These are phyloP conservation scores for Cercospora sesami DNA, from an alignment of 2,329 filamentous ascomycete species.

Conservation along the genomic window DNA sequence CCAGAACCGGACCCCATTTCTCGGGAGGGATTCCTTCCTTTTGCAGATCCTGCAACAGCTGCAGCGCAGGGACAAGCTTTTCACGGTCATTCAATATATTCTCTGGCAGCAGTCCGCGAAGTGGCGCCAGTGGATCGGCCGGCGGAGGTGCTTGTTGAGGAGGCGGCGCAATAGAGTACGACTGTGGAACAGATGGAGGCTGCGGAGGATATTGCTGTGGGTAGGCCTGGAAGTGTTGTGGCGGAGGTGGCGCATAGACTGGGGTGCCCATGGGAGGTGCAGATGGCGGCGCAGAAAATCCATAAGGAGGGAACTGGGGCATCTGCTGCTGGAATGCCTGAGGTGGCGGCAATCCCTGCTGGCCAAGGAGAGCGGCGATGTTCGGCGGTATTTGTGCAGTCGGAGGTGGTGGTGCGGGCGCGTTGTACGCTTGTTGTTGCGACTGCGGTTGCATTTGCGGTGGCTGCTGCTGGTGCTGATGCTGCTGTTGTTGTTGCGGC, in stretches of 20 bases:
- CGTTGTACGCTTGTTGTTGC: slow-evolving; percentile 16
- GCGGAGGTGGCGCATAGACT: slow-evolving; percentile 25
- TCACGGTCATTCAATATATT: slow-evolving; percentile 41
- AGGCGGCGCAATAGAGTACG: slow-evolving; percentile 52
- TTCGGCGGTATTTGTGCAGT: slow-evolving; percentile 30
- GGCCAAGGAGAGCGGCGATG: slow-evolving; percentile 33
- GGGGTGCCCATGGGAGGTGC: slow-evolving; percentile 21
- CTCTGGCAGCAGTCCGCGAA: slow-evolving; percentile 39
- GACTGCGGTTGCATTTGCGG: slow-evolving; percentile 28
- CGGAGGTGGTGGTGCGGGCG: slow-evolving; percentile 26
- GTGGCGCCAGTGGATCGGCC: slow-evolving; percentile 34
- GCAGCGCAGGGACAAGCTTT: slow-evolving; percentile 68
- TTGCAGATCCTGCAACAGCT: slow-evolving; percentile 72
- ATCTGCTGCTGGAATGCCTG: slow-evolving; percentile 17
- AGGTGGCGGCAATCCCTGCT: slow-evolving; percentile 20
- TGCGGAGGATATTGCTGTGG: slow-evolving; percentile 33
- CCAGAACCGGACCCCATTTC: slow-evolving; percentile 65
- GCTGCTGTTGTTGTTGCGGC: slow-evolving; percentile 21
- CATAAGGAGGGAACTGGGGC: slow-evolving; percentile 20
- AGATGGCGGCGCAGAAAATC: slow-evolving; percentile 23
- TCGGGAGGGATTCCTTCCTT: slow-evolving; percentile 76
- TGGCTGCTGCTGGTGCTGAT: slow-evolving; percentile 22
- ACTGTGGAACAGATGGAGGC: slow-evolving; percentile 39
- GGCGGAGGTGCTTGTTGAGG: slow-evolving; percentile 55
- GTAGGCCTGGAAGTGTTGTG: slow-evolving; percentile 28